Evolutionary conservation across 1,284 basidiomycete genomes (phyloP), one percentile per base, ranked within the genome.

Genomic region (Rhodotorula sp.): DNA sequence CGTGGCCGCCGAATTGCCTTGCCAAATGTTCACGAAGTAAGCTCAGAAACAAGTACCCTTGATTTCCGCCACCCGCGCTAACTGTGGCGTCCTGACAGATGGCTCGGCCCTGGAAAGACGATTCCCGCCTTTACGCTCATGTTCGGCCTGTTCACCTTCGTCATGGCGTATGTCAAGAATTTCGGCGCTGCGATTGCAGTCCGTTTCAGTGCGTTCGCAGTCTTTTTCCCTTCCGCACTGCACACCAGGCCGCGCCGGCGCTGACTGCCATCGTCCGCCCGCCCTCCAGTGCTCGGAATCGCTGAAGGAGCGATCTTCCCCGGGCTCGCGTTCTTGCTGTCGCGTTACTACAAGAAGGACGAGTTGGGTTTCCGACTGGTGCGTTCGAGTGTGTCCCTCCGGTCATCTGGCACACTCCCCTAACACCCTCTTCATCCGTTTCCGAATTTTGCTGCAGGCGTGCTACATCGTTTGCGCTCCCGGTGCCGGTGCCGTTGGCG

Each of bases 1-100:
- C 74, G 86, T 87, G 57, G 78, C 81, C 20, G 78, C 78, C 34
- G 87, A 89, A 74, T 79, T 89, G 23, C 88, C 88, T 4, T 86
- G 85, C 20, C 89, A 88, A 74, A 79, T 88, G 54, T 70, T 88
- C 56, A 73, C 82, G 46, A 76, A 88, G 85, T 80, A 79, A 61
- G 80, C 88, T 18, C 34, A 3, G 39, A 43, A 43, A 43, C 39
- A 43, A 15, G 6, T 5, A 10, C n/a, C 16, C 6, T 29, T 20
- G 3, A 3, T 21, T 12, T 12, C 18, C 34, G 16, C 1, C 39
- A 43, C 16, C 34, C 14, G 1, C 5, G 51, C 63, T 57, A 12
- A 48, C 43, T 43, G 15, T 47, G 4, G 3, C 26, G 16, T 29
- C 20, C 16, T 29, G 8, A 10, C 43, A 52, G 34, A 43, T 60